These are phyloP conservation scores for Talaromyces nanjingensis DNA, from an alignment of 495 filamentous ascomycete genomes.

Conservation along the genomic window DNA sequence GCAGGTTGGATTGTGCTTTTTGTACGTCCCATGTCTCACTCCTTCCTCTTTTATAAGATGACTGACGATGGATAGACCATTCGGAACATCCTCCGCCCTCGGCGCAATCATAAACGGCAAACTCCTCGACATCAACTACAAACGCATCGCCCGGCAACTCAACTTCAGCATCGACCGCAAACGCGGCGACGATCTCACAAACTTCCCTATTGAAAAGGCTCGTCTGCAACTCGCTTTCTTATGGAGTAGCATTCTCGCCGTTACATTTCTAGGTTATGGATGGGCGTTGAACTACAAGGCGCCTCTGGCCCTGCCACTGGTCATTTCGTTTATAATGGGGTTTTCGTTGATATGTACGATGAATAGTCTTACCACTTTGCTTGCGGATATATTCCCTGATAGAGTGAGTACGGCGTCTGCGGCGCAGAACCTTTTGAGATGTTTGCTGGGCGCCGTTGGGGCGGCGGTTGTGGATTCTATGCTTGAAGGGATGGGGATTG, in stretches of 20 bases:
- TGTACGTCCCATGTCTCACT: no score
- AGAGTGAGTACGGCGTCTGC: conserved; percentile 58
- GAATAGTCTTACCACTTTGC: conserved; percentile 5
- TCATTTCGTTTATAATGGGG: conserved; percentile 50
- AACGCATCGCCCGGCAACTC: conserved; percentile 19
- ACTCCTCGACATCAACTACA: conserved; percentile 45
- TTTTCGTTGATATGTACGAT: conserved; percentile 40
- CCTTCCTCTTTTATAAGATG: no score
- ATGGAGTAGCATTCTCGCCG: conserved; percentile 22
- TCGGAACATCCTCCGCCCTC: conserved; percentile 48
- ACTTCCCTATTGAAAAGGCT: conserved; percentile 32
- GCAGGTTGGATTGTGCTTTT: conserved; percentile 50
- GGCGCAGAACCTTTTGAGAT: conserved; percentile 63
- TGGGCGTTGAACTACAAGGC: conserved; percentile 47
- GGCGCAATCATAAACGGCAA: conserved; percentile 65
- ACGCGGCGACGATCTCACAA: conserved; percentile 29
- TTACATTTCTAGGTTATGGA: conserved; percentile 39
- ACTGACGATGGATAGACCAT: no score
- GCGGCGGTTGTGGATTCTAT: conserved; percentile 54
- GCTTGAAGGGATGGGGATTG: conserved; percentile 50
- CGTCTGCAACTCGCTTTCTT: conserved; percentile 24
- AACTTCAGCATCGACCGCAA: conserved; percentile 39
- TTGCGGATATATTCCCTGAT: conserved; percentile 28
- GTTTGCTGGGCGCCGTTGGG: conserved; percentile 56
- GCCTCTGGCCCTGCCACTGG: conserved; percentile 42